Percentiles rank a stretch among this genome's conserved stretches.
Conservation (phyloP, 257 asterid genomes). For the Scutellaria galericulata region DNA sequence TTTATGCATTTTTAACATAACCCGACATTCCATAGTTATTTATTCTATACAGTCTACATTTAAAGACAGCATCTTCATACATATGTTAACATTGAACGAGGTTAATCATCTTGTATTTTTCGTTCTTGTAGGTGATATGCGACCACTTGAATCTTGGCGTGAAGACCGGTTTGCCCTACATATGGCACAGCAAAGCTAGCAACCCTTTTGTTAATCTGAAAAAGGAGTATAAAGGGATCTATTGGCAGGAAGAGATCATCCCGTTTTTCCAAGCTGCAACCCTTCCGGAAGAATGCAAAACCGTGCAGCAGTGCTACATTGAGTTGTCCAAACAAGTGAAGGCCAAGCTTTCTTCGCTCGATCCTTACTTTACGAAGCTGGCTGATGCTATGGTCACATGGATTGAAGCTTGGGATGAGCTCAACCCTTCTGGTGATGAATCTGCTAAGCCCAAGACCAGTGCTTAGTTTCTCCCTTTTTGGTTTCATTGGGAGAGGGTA, state of each 20-base stretch:
- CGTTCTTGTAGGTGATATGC: slow-evolving; percentile 62
- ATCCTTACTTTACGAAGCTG: slow-evolving; percentile 69
- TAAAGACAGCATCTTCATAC: neutral
- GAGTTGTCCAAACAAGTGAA: slow-evolving; percentile 75
- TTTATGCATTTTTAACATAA: neutral
- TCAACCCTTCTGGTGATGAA: slow-evolving; percentile 59
- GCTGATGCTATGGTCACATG: slow-evolving; percentile 89
- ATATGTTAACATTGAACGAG: neutral
- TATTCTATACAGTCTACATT: neutral
- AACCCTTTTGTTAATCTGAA: slow-evolving; percentile 84
- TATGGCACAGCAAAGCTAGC: slow-evolving; percentile 94
- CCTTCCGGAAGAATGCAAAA: slow-evolving; percentile 64
- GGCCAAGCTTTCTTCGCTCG: slow-evolving; percentile 53
- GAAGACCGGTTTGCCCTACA: slow-evolving; percentile 81
- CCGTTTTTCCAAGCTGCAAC: slow-evolving; percentile 65
- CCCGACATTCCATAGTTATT: neutral
- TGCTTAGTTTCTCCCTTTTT: slow-evolving; percentile 6
- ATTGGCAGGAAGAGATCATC: slow-evolving; percentile 81
- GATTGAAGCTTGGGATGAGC: slow-evolving; percentile 92
- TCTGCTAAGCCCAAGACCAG: slow-evolving; percentile 33
- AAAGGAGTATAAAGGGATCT: slow-evolving; percentile 83
- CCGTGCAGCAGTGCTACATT: slow-evolving; percentile 70
- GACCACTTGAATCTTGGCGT: slow-evolving; percentile 72
- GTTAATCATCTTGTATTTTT: neutral
- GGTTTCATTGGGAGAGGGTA: slow-evolving; percentile 24